A percentile compares a stretch with the other conserved stretches of the same genome.
phyloP scores from a whole-genome alignment of 176 grass and related monocot genomes.

The Aegilops umbellulata region DNA sequence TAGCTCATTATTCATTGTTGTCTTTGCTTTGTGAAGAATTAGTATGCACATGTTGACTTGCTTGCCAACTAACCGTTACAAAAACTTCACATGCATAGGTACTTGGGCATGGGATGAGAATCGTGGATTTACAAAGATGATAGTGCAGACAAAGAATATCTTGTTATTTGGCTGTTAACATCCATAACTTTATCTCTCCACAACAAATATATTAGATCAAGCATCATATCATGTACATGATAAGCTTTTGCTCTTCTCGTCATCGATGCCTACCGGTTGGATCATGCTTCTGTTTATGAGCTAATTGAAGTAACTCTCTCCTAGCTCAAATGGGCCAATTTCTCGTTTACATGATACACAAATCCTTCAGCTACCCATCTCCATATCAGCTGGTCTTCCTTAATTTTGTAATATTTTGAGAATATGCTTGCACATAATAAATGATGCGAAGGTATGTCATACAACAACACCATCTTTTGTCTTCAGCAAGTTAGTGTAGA shows the following conservation, averaged over 20 bases:
- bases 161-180: too few relatives aligned
- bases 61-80: not conserved
- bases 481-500: too few relatives aligned
- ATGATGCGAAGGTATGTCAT: too few relatives aligned
- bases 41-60: not conserved
- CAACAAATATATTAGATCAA: not conserved
- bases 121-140: not conserved
- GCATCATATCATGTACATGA: not conserved
- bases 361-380: not conserved
- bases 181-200: too few relatives aligned
- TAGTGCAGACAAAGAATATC: not conserved
- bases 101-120: not conserved
- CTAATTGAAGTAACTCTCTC: not conserved
- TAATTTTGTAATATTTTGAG: too few relatives aligned
- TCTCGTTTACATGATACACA: not conserved
- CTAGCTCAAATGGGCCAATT: not conserved
- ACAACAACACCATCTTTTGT: too few relatives aligned
- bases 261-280: not conserved
- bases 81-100: not conserved
- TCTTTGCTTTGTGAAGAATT: not conserved
- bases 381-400: not conserved
- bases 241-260: not conserved
- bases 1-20: not conserved
- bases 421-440: too few relatives aligned
- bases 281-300: not conserved